Conservation (phyloP, 2,329 filamentous ascomycete species). For the Sordariomycetes sp. region DNA sequence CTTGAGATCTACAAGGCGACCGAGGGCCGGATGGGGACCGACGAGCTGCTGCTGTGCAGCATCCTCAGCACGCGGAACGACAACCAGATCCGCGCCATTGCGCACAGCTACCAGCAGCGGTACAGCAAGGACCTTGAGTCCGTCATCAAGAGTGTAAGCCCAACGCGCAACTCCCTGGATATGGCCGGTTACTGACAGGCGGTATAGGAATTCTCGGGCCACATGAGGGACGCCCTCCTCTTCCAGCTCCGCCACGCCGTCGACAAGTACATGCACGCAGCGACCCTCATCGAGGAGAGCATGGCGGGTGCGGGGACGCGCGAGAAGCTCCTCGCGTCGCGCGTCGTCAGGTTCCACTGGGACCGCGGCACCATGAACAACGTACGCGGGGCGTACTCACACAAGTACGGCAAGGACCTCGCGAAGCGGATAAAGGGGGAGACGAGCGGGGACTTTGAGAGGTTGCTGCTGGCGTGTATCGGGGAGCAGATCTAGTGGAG, state of each 20-base stretch:
- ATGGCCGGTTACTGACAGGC: background rate
- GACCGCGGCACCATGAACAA: constrained; percentile 59
- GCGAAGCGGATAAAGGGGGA: constrained; percentile 62
- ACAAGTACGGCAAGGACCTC: constrained; percentile 55
- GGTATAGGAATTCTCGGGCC: constrained; percentile 65
- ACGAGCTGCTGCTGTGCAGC: constrained; percentile 64
- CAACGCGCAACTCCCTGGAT: background rate
- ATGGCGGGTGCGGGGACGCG: constrained; percentile 86
- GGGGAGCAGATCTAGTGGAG: constrained; percentile 21
- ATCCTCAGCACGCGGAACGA: constrained; percentile 67
- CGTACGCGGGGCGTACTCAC: constrained; percentile 65
- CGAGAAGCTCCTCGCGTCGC: constrained; percentile 62
- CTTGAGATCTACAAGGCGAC: constrained; percentile 66
- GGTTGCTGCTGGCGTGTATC: constrained; percentile 58
- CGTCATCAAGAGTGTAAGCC: constrained; percentile 54
- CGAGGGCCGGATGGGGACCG: constrained; percentile 58
- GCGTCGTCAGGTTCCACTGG: constrained; percentile 79
- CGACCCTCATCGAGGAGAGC: constrained; percentile 64
- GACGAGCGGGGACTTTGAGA: constrained; percentile 74
- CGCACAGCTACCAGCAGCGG: constrained; percentile 57
- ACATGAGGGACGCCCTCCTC: constrained; percentile 78
- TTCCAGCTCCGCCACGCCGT: constrained; percentile 64
- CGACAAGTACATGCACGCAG: constrained; percentile 77
- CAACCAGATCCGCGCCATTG: constrained; percentile 72
- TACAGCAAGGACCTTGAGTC: constrained; percentile 59